Evolutionary conservation across 768 basidiomycete genomes (phyloP).

Genomic region (Termitomyces sp.): DNA sequence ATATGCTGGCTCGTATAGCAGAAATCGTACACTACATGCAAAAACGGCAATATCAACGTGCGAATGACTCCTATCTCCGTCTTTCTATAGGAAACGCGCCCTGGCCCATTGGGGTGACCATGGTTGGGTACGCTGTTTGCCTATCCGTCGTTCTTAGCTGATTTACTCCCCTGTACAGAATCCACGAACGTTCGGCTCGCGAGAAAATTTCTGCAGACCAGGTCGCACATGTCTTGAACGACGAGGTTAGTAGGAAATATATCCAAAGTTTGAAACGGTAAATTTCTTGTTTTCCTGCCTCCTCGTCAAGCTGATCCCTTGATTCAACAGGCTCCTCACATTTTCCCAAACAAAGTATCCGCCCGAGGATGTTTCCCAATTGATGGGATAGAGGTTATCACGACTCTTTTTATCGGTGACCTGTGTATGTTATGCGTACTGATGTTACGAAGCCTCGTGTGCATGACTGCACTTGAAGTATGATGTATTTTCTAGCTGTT

Average conservation of each 20-base stretch:
- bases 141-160: background rate
- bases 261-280: slow-evolving; percentile 96
- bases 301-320: background rate
- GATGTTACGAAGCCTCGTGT: background rate
- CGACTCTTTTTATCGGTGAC: background rate
- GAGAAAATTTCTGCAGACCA: slow-evolving; percentile 98
- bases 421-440: slow-evolving; percentile 1
- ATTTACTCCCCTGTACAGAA: slow-evolving; percentile 33
- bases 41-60: slow-evolving; percentile 87
- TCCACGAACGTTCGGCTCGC: slow-evolving; percentile 95
- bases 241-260: slow-evolving; percentile 98
- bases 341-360: slow-evolving; percentile 97
- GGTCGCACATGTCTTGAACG: slow-evolving; percentile 97
- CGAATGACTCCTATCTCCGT: slow-evolving; percentile 96
- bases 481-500: background rate
- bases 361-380: slow-evolving; percentile 83
- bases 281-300: slow-evolving; percentile 9
- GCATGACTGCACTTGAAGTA: background rate
- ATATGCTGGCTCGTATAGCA: slow-evolving; percentile 80
- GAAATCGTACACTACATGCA: slow-evolving; percentile 98
- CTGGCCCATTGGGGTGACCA: slow-evolving; percentile 99
- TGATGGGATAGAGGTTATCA: slow-evolving; percentile 58
- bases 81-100: slow-evolving; percentile 98
- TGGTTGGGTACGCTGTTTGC: slow-evolving; percentile 76
- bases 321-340: slow-evolving; percentile 66